phyloP scores from a whole-genome alignment of 2,329 filamentous ascomycete genomes.

The Fusarium sp. region DNA sequence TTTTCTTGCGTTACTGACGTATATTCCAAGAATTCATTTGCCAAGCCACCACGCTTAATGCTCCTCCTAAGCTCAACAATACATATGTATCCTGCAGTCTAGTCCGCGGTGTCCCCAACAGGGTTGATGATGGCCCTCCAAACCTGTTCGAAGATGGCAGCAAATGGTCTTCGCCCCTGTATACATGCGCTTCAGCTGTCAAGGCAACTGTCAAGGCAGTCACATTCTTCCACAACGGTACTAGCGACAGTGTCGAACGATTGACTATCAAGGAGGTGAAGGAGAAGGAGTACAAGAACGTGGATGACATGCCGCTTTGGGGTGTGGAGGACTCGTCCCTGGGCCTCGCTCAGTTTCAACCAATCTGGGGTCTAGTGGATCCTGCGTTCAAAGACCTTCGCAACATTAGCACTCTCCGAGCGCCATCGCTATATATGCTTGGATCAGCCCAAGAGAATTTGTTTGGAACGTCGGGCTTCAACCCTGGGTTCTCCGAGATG shows the following conservation, averaged over 20 bases:
- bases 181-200: slow-evolving; percentile 54
- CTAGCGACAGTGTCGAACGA: slow-evolving; percentile 44
- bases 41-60: background rate
- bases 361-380: slow-evolving; percentile 38
- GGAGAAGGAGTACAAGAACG: slow-evolving; percentile 49
- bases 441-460: background rate
- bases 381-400: slow-evolving; percentile 18
- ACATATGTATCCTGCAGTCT: slow-evolving; percentile 37
- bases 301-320: slow-evolving; percentile 48
- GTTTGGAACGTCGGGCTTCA: background rate
- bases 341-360: slow-evolving; percentile 18
- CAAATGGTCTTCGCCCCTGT: slow-evolving; percentile 54
- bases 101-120: slow-evolving; percentile 51
- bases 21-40: background rate
- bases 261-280: slow-evolving; percentile 48
- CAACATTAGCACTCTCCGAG: slow-evolving; percentile 27
- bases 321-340: slow-evolving; percentile 43
- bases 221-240: slow-evolving; percentile 54
- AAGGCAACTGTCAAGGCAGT: slow-evolving; percentile 58
- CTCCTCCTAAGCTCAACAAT: slow-evolving; percentile 12
- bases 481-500: background rate
- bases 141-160: slow-evolving; percentile 53
- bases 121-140: slow-evolving; percentile 46
- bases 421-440: slow-evolving; percentile 23
- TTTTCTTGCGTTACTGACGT: background rate